Conservation (phyloP, 2,329 filamentous ascomycete genomes). For the Exophiala alcalophila region DNA sequence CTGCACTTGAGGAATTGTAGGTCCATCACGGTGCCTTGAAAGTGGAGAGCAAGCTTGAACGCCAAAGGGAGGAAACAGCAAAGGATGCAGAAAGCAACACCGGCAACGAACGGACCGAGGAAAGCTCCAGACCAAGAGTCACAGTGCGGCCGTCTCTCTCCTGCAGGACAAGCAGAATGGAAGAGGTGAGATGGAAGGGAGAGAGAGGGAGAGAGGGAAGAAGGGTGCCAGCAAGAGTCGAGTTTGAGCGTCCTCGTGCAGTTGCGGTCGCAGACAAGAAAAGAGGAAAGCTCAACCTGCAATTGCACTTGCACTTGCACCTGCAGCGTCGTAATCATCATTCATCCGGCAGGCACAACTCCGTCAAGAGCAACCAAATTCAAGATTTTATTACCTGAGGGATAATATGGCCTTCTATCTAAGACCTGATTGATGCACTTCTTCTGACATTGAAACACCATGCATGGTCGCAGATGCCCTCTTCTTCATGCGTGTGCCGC, state of each 20-base stretch:
- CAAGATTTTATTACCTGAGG: no score
- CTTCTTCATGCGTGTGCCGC: conserved; percentile 34
- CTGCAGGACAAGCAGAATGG: conserved; percentile 24
- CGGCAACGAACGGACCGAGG: conserved; percentile 6
- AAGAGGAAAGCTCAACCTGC: conserved; percentile 1
- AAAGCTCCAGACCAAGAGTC: conserved; percentile 12
- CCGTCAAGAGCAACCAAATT: no score
- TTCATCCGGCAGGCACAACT: no score
- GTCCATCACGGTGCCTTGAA: conserved; percentile 36
- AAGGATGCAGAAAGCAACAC: conserved; percentile 6
- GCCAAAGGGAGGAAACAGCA: conserved; percentile 26
- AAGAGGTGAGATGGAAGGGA: conserved; percentile 26
- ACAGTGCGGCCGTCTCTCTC: conserved; percentile 16
- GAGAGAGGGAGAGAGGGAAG: conserved; percentile 25
- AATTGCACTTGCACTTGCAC: neutral
- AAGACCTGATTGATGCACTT: no score
- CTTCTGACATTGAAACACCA: conserved; percentile 20
- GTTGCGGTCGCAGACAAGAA: conserved; percentile 1
- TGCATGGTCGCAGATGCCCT: no score
- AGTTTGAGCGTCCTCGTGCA: conserved; percentile 3
- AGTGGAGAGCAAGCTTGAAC: conserved; percentile 22
- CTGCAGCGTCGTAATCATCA: neutral
- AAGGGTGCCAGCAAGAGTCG: conserved; percentile 8
- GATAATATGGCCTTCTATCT: no score
- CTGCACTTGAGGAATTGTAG: conserved; percentile 71